Evolutionary conservation across 2,329 filamentous ascomycete genomes (phyloP).

Genomic region (Coleophoma crateriformis): DNA sequence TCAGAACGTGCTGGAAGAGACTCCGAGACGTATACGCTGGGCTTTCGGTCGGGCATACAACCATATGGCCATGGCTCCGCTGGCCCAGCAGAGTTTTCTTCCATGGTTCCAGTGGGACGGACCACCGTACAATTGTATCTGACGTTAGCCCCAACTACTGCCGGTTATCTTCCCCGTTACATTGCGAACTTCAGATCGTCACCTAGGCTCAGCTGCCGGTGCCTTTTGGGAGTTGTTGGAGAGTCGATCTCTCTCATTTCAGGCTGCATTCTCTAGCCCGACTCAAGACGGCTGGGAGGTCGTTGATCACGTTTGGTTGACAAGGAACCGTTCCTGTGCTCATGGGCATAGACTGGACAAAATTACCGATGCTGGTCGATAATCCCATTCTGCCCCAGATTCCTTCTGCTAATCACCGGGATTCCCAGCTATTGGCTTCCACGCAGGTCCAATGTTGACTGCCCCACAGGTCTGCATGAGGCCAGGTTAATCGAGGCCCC

Average conservation of each 20-base stretch:
- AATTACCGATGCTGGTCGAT: constrained; percentile 1
- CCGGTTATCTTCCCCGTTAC: too few relatives aligned
- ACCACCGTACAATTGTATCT: too few relatives aligned
- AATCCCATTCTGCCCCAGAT: constrained; percentile 1
- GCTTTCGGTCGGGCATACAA: too few relatives aligned
- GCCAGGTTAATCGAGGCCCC: constrained; percentile 7
- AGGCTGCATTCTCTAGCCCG: too few relatives aligned
- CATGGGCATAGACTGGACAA: neutral
- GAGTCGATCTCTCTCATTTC: too few relatives aligned
- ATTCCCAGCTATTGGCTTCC: neutral
- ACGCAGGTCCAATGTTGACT: neutral
- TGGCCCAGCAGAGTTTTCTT: too few relatives aligned
- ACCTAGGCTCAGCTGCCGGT: neutral
- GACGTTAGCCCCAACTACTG: too few relatives aligned
- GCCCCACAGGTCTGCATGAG: constrained; percentile 8
- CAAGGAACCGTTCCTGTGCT: neutral
- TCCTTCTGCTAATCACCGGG: constrained; percentile 1
- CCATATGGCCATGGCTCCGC: too few relatives aligned
- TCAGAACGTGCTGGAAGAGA: neutral
- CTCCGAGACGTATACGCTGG: too few relatives aligned
- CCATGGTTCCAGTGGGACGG: too few relatives aligned
- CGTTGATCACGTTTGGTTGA: neutral
- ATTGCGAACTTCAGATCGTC: too few relatives aligned
- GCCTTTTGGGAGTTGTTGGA: too few relatives aligned
- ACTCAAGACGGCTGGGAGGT: neutral